A percentile compares a stretch with the other conserved stretches of the same genome.
These are phyloP conservation scores for Cryptosporidium ubiquitum DNA, from an alignment of 169 alveolate species.

Conservation along the genomic window DNA sequence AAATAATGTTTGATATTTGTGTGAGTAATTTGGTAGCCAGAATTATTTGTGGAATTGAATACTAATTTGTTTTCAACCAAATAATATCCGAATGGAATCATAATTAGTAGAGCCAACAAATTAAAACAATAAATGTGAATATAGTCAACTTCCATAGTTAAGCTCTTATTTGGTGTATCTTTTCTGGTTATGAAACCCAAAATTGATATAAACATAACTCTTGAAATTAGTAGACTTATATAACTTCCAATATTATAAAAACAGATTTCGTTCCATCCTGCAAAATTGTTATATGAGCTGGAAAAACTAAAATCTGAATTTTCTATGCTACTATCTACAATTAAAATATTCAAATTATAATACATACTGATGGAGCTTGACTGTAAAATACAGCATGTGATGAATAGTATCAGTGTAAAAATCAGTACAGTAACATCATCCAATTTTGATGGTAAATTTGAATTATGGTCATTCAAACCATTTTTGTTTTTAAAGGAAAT, in stretches of 20 bases:
- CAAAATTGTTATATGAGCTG: not conserved
- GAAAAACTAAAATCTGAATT: not conserved
- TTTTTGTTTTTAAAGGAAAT: not conserved
- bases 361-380: constrained; percentile 47
- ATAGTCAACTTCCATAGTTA: not conserved
- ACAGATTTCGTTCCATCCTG: constrained; percentile 43
- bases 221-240: constrained; percentile 1
- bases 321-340: not conserved
- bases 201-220: constrained; percentile 25
- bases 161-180: not conserved
- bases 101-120: not conserved
- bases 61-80: not conserved
- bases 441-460: not conserved
- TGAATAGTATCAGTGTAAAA: constrained; percentile 1
- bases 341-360: constrained; percentile 1
- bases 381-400: constrained; percentile 1
- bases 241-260: constrained; percentile 23
- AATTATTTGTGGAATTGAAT: not conserved
- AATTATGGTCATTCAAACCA: not conserved
- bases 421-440: not conserved
- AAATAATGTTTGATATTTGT: not conserved
- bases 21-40: not conserved
- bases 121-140: constrained; percentile 13
- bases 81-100: constrained; percentile 22
- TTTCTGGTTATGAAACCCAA: not conserved